Base-by-base conservation (phyloP, 306 rosid species). In the Vigna unguiculata region DNA sequence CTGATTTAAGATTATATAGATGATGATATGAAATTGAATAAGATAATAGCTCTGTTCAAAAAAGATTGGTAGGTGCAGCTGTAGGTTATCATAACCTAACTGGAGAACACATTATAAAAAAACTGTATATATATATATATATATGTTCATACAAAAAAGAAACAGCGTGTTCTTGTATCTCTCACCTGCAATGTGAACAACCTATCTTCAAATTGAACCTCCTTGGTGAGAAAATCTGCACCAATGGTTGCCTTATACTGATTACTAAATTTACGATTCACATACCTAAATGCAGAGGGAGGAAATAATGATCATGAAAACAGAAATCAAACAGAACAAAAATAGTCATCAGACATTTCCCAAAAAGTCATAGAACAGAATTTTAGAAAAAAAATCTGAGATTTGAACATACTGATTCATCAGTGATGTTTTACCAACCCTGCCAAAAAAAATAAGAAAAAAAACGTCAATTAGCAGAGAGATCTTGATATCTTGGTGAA, bases 211-310 rank as follows among this genome's bases (percentile, higher is more conserved):
- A 96, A 91, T 62, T 92, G 99, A 88, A 96, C 97, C 87, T 96
- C 99, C 91, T 96, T 92, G 54, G 99, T 96, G 63, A 96, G 97
- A 84, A 96, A 96, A 88, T 96, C 99, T 9, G 99, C 99, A 80
- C 99, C 99, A 47, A 92, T 96, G 30, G 99, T 96, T 16, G 99
- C 99, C 80, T 96, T 96, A 80, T 96, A 96, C 90, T 96, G 99
- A 88, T 96, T 96, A 62, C 99, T 96, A 75, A 96, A 96, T 85
- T 96, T 96, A 32, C 93, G 97, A 81, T 96, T 96, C 88, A 96
- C 99, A 76, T 96, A 96, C 91, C 99, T 96, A 80, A 41, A 74
- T 71, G 53, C 53, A 78, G n/a, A 34, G 22, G 0, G 65, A 54
- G 17, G 24, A 59, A 83, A 76, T 7, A 45, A 60, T 40, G 51